Percentiles rank a stretch among this genome's conserved stretches.
phyloP scores from a whole-genome alignment of 805 yeast genomes.

The Teunomyces cretensis region DNA sequence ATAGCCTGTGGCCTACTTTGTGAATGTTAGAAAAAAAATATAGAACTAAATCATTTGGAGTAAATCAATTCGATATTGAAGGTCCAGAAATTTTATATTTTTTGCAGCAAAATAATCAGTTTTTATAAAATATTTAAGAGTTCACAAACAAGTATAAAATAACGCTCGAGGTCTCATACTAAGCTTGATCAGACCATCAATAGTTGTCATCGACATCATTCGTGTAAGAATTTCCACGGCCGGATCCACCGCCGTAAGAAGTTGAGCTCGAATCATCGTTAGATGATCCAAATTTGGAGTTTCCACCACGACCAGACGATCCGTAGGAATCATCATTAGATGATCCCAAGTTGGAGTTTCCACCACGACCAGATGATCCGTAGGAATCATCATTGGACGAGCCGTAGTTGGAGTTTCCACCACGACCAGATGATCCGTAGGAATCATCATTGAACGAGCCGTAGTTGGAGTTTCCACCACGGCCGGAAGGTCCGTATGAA shows the following conservation, averaged over 20 bases:
- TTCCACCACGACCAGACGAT: conserved; percentile 8
- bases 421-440: conserved; percentile 16
- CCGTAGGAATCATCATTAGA: conserved; percentile 26
- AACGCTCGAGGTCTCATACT: not conserved
- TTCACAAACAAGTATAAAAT: not conserved
- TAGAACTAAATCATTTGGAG: not conserved
- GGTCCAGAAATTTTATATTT: not conserved
- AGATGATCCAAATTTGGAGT: conserved; percentile 17
- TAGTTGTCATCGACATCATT: conserved; percentile 10
- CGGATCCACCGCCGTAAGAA: conserved; percentile 16
- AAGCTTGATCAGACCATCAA: no score
- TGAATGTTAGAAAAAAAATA: not conserved
- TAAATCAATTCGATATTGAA: not conserved
- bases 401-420: conserved; percentile 9
- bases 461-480: conserved; percentile 16
- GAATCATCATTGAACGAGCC: conserved; percentile 20
- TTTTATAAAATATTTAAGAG: no score
- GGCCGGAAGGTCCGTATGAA: conserved; percentile 18
- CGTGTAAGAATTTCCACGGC: not conserved
- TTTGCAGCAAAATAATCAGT: not conserved
- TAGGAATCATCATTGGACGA: conserved; percentile 16
- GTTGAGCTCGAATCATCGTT: conserved; percentile 16
- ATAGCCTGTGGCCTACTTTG: not conserved
- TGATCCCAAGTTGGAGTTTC: conserved; percentile 21
- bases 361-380: conserved; percentile 14